phyloP scores from a whole-genome alignment of 208 protist species.

The Leishmania turanica region DNA sequence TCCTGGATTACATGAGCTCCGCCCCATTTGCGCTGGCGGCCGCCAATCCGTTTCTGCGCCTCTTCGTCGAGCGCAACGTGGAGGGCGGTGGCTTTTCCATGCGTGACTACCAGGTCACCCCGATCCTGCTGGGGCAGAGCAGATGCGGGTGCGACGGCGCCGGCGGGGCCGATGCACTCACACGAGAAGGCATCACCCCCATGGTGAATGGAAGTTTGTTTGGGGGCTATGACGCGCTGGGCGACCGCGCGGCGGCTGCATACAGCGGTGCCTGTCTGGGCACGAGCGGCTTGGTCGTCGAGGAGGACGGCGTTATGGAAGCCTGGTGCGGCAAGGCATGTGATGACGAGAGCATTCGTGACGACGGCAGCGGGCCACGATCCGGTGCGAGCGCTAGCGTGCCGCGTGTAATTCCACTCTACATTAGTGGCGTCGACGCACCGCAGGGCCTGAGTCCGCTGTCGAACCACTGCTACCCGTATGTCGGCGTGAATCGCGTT shows the following conservation, averaged over 20 bases:
- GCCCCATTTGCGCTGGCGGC: slow-evolving; percentile 42
- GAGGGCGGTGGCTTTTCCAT: slow-evolving; percentile 27
- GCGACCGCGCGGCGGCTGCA: background rate
- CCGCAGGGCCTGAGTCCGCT: slow-evolving; percentile 5
- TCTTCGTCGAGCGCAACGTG: slow-evolving; percentile 48
- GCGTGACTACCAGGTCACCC: slow-evolving; percentile 35
- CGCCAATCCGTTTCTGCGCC: slow-evolving; percentile 43
- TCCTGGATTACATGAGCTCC: slow-evolving; percentile 44
- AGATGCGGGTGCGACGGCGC: background rate
- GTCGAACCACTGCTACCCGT: slow-evolving; percentile 36
- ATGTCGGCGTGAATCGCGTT: slow-evolving; percentile 26
- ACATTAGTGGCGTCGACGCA: slow-evolving; percentile 20
- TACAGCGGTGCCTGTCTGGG: slow-evolving; percentile 20
- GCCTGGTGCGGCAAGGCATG: slow-evolving; percentile 11
- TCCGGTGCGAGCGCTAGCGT: background rate
- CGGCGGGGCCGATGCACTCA: background rate
- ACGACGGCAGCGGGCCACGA: background rate
- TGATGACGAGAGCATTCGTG: background rate
- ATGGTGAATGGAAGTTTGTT: background rate
- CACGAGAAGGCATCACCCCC: background rate
- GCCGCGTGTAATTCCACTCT: slow-evolving; percentile 23
- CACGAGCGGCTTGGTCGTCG: slow-evolving; percentile 32
- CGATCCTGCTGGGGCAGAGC: background rate
- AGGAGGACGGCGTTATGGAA: slow-evolving; percentile 26
- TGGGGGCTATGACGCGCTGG: background rate